phyloP scores from a whole-genome alignment of 139 green algal genomes.

The Pedinophyceae sp. region DNA sequence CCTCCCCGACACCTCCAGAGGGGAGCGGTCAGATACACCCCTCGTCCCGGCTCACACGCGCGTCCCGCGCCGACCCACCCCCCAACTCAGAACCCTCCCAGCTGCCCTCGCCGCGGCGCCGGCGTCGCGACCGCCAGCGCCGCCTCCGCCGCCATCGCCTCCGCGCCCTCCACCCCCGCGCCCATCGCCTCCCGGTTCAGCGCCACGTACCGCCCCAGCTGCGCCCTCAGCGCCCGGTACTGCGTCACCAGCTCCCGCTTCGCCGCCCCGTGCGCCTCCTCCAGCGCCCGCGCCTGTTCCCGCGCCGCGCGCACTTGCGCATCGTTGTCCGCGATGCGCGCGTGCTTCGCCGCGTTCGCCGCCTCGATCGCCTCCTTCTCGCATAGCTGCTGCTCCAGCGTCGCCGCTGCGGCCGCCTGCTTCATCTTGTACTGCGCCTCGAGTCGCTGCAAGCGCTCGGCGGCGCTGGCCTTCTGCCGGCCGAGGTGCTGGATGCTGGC shows the following conservation, averaged over 20 bases:
- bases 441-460: conserved; percentile 39
- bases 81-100: too few species aligned
- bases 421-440: conserved; percentile 51
- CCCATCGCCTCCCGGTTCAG: too few species aligned
- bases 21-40: too few species aligned
- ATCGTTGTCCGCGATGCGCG: conserved; percentile 49
- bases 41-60: too few species aligned
- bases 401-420: conserved; percentile 45
- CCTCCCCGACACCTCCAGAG: too few species aligned
- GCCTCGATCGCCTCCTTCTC: conserved; percentile 59
- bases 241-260: background rate
- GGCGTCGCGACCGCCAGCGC: too few species aligned
- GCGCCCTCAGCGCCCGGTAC: too few species aligned
- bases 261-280: background rate
- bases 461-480: conserved; percentile 37
- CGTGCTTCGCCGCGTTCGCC: conserved; percentile 42
- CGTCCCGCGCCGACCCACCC: too few species aligned
- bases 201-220: too few species aligned
- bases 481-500: conserved; percentile 21
- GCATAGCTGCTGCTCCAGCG: conserved; percentile 49
- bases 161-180: too few species aligned
- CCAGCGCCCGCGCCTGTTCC: background rate
- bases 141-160: too few species aligned
- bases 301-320: conserved; percentile 23
- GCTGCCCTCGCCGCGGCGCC: too few species aligned